Evolutionary conservation across 2,329 filamentous ascomycete genomes (phyloP), one percentile per base, ranked within the genome.

Genomic region (Alternaria angustiovoidea): DNA sequence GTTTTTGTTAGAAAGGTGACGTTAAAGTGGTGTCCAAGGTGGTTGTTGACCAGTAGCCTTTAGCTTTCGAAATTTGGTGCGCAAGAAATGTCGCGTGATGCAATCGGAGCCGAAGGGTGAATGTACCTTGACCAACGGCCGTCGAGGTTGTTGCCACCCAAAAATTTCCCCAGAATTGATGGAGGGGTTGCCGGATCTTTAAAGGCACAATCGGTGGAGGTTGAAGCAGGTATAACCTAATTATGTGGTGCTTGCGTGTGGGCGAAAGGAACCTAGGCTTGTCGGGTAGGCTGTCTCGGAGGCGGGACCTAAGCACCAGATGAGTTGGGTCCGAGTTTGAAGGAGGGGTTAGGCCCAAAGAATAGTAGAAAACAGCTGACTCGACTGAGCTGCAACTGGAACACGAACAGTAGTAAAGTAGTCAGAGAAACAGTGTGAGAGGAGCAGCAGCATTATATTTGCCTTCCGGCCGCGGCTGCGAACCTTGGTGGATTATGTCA

Each of bases 241-340:
- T 54, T 54, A 44, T 32, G 49, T 42, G 28, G 41, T 49, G 16
- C 46, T 58, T 49, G 63, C 46, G 51, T 51, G 46, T 64, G 65
- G 63, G 60, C 63, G 59, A 63, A 65, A 54, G 57, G 57, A 65
- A 54, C 43, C 54, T 52, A 58, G 63, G 54, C 61, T 60, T 38
- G 57, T 57, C 54, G 36, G 52, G 61, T 57, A 54, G 54, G 59
- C 52, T 41, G 59, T 59, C 55, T 60, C 52, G 54, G 60, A 51
- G 47, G 51, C 48, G 57, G 61, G 54, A 49, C 53, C 54, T 56
- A 60, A 34, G 39, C 47, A 57, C 44, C 43, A 57, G 36, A 48
- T 54, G 47, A 42, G 48, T 48, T 55, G 51, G 55, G 54, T 59
- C 48, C 47, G 51, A 39, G 47, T 52, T 47, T 41, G 36, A 24